A percentile compares a stretch with the other conserved stretches of the same genome.
Conservation (phyloP, 2,329 filamentous ascomycete species). For the Nigrograna mackinnonii region DNA sequence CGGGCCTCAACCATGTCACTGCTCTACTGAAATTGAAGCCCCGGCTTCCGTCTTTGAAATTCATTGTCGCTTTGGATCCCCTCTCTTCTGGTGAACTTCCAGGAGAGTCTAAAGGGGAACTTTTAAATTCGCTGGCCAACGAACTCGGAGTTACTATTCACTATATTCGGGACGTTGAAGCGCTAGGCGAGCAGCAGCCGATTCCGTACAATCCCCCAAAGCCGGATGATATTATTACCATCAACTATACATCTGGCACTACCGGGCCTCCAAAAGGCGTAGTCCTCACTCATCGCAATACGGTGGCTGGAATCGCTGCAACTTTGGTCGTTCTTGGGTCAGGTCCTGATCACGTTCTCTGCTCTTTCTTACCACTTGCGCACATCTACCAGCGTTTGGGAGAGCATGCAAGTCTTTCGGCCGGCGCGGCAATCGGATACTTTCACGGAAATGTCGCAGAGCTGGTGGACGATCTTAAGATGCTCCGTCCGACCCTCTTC, state of each 20-base stretch:
- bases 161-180: constrained; percentile 80
- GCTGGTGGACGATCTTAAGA: constrained; percentile 88
- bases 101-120: constrained; percentile 76
- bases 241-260: constrained; percentile 89
- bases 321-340: constrained; percentile 59
- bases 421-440: constrained; percentile 79
- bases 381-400: constrained; percentile 90
- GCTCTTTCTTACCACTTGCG: constrained; percentile 90
- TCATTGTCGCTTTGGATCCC: constrained; percentile 85
- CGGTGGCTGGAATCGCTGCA: constrained; percentile 71
- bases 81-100: constrained; percentile 77
- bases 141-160: constrained; percentile 78
- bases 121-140: constrained; percentile 75
- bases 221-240: constrained; percentile 79
- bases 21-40: constrained; percentile 78
- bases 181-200: constrained; percentile 72
- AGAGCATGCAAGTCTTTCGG: constrained; percentile 75
- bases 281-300: constrained; percentile 78
- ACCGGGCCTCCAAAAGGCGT: constrained; percentile 85
- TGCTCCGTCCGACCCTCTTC: constrained; percentile 80
- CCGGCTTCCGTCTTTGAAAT: constrained; percentile 78
- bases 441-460: constrained; percentile 90
- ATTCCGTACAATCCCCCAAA: constrained; percentile 71
- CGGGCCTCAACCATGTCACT: constrained; percentile 80
- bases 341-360: constrained; percentile 64